phyloP scores from a whole-genome alignment of 2,329 filamentous ascomycete species.

The Leptographium flavum region DNA sequence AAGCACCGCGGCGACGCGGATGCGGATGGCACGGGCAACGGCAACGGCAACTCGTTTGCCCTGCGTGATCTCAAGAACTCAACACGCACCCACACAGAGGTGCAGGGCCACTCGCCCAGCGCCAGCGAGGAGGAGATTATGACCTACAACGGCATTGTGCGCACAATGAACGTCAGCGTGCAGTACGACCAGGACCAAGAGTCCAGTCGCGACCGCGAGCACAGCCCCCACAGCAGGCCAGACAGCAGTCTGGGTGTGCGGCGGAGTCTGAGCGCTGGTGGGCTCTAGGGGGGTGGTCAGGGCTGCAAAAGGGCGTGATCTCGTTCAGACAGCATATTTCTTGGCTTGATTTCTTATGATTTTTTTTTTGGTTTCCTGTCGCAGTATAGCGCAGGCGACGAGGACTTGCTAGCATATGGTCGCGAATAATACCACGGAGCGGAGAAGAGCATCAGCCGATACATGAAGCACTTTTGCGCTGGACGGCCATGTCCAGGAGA shows the following conservation, averaged over 20 bases:
- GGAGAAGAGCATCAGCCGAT: too few species aligned
- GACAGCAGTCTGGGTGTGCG: conserved; percentile 6
- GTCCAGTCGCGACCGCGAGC: conserved; percentile 3
- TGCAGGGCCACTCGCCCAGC: conserved; percentile 18
- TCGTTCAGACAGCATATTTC: too few species aligned
- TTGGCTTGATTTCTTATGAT: background rate
- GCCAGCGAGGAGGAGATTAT: conserved; percentile 24
- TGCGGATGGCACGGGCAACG: too few species aligned
- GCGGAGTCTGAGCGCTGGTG: conserved; percentile 5
- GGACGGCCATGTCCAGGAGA: too few species aligned
- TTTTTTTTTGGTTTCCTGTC: background rate
- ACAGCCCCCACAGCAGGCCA: conserved; percentile 1
- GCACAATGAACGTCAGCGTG: conserved; percentile 19
- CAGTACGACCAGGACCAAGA: conserved; percentile 9
- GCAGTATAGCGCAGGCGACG: too few species aligned
- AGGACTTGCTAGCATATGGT: too few species aligned
- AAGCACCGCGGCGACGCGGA: background rate
- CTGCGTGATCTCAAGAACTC: conserved; percentile 15
- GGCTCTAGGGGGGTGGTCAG: background rate
- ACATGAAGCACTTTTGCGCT: too few species aligned
- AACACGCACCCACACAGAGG: conserved; percentile 17
- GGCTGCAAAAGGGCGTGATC: too few species aligned
- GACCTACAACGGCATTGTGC: conserved; percentile 24
- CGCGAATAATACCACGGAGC: too few species aligned
- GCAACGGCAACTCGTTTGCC: conserved; percentile 3